Evolutionary conservation across 495 filamentous ascomycete genomes (phyloP).

Genomic region (Podospora didyma): DNA sequence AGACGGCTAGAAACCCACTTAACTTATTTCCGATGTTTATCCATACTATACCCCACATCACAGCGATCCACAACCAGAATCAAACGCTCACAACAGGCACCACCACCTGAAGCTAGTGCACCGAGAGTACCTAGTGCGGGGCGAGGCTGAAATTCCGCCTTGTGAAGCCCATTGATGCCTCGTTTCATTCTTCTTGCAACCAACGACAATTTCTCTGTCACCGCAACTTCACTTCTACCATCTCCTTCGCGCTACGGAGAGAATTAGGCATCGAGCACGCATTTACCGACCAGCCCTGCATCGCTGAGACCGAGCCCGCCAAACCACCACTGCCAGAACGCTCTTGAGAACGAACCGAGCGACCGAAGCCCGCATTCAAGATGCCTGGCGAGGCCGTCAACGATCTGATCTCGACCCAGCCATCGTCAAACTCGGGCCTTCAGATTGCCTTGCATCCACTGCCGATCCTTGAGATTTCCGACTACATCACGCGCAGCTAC

Average conservation of each 20-base stretch:
- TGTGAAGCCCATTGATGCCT: slow-evolving; percentile 10
- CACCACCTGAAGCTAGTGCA: too few relatives aligned
- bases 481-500: slow-evolving; percentile 89
- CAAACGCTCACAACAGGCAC: too few relatives aligned
- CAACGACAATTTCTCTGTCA: not conserved
- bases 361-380: not conserved
- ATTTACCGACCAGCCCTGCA: not conserved
- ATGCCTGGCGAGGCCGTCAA: slow-evolving; percentile 21
- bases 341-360: not conserved
- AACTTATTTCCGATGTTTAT: too few relatives aligned
- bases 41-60: too few relatives aligned
- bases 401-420: slow-evolving; percentile 43
- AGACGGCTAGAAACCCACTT: too few relatives aligned
- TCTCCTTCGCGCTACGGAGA: not conserved
- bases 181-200: not conserved
- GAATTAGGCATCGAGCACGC: not conserved
- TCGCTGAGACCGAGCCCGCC: not conserved
- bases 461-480: slow-evolving; percentile 91
- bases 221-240: not conserved
- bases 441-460: slow-evolving; percentile 88
- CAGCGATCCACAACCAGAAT: too few relatives aligned
- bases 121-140: slow-evolving; percentile 6
- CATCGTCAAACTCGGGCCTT: slow-evolving; percentile 69
- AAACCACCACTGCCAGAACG: not conserved
- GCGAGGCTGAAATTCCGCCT: slow-evolving; percentile 28